Conservation (phyloP, 345 rosid species). For the Pelargonium nanum region DNA sequence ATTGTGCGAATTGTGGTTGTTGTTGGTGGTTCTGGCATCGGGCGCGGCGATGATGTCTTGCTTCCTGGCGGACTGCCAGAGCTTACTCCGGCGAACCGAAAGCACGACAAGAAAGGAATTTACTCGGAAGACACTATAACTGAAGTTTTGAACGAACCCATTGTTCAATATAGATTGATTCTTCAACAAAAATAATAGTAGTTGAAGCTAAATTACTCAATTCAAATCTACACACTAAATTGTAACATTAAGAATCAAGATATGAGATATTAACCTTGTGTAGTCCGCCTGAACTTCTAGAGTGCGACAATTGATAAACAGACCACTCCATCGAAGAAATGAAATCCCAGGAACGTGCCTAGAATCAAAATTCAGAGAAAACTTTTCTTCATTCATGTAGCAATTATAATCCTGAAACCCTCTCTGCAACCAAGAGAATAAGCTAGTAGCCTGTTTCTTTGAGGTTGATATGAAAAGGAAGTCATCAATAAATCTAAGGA, state of each 20-base stretch:
- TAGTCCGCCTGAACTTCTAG: constrained; percentile 81
- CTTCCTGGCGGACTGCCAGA: too few relatives aligned
- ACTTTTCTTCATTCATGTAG: constrained; percentile 64
- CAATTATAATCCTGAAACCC: constrained; percentile 76
- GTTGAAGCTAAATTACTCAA: too few relatives aligned
- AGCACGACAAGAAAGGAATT: too few relatives aligned
- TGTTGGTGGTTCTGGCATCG: too few relatives aligned
- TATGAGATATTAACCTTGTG: constrained; percentile 1
- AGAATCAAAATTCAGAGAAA: constrained; percentile 48
- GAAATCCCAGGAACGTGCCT: constrained; percentile 31
- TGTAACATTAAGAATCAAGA: neutral
- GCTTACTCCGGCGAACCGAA: too few relatives aligned
- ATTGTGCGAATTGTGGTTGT: too few relatives aligned
- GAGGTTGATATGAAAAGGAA: constrained; percentile 74
- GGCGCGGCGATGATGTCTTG: too few relatives aligned
- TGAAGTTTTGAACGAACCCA: too few relatives aligned
- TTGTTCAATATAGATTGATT: too few relatives aligned
- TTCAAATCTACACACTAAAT: neutral
- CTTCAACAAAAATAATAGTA: too few relatives aligned
- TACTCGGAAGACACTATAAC: too few relatives aligned
- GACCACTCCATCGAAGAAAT: constrained; percentile 76
- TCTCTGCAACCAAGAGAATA: constrained; percentile 32
- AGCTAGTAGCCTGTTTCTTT: constrained; percentile 43
- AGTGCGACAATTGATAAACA: constrained; percentile 54
- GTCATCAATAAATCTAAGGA: constrained; percentile 72